Conservation (phyloP, 805 yeast genomes). For the Vanderwaltozyma verrucispora region DNA sequence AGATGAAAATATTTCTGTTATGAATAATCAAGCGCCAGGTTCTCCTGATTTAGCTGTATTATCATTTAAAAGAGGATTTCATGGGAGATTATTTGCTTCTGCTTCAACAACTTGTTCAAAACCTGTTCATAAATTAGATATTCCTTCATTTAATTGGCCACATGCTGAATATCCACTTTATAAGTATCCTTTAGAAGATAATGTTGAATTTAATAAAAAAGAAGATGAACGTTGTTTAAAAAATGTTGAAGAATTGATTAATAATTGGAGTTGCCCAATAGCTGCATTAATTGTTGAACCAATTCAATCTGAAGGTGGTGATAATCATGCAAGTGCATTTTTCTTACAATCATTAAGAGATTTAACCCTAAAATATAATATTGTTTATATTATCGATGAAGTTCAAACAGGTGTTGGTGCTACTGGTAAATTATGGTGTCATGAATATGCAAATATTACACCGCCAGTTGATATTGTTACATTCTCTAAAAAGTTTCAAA, state of each 20-base stretch:
- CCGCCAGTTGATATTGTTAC: constrained; percentile 62
- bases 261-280: constrained; percentile 61
- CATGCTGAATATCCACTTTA: constrained; percentile 85
- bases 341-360: constrained; percentile 57
- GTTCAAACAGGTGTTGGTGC: constrained; percentile 72
- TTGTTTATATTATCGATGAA: constrained; percentile 57
- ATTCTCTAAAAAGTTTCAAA: constrained; percentile 62
- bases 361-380: constrained; percentile 44
- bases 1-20: constrained; percentile 62
- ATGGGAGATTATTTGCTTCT: constrained; percentile 88
- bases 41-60: constrained; percentile 77
- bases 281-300: constrained; percentile 91
- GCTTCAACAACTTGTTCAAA: constrained; percentile 87
- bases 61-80: constrained; percentile 85
- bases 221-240: constrained; percentile 79
- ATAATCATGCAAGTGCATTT: constrained; percentile 53
- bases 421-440: constrained; percentile 65
- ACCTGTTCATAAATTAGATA: constrained; percentile 86
- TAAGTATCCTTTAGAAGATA: constrained; percentile 70
- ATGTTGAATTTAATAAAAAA: constrained; percentile 49
- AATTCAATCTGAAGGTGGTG: constrained; percentile 70
- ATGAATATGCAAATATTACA: constrained; percentile 53
- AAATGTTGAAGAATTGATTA: constrained; percentile 61
- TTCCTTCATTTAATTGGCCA: constrained; percentile 96
- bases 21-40: constrained; percentile 81